Conservation (phyloP, 1,284 basidiomycete genomes). For the Ustilago sp. region DNA sequence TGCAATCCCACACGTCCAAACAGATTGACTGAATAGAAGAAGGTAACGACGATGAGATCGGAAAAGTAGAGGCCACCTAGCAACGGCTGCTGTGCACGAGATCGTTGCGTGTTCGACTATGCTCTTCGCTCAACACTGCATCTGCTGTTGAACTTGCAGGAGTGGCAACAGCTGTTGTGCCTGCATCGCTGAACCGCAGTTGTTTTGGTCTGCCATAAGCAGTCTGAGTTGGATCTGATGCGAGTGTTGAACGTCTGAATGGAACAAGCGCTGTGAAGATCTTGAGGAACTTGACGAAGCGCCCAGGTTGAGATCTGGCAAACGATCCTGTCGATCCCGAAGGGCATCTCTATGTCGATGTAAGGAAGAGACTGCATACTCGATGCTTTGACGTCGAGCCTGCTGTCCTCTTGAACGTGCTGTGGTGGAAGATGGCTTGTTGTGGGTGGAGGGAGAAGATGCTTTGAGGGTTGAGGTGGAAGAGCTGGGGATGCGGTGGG, state of each 20-base stretch:
- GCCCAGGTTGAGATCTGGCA: conserved; percentile 7
- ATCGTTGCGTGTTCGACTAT: conserved; percentile 16
- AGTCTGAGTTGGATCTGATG: conserved; percentile 5
- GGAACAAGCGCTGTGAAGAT: conserved; percentile 15
- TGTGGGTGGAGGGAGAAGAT: conserved; percentile 19
- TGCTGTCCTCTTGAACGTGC: conserved; percentile 49
- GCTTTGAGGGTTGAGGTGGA: conserved; percentile 50
- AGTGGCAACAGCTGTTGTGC: background rate
- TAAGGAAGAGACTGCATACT: conserved; percentile 33
- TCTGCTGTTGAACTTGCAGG: conserved; percentile 7
- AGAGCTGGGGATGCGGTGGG: conserved; percentile 44
- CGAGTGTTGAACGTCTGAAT: conserved; percentile 19
- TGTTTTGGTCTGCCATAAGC: conserved; percentile 6
- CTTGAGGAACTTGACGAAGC: conserved; percentile 15
- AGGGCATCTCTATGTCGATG: conserved; percentile 15
- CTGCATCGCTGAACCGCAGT: conserved; percentile 1
- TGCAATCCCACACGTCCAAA: conserved; percentile 61
- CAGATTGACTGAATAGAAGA: conserved; percentile 61
- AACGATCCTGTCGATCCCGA: background rate
- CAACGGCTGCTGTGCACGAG: conserved; percentile 39
- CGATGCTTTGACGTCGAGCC: conserved; percentile 39
- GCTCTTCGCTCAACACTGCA: conserved; percentile 10
- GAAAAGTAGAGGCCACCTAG: conserved; percentile 66
- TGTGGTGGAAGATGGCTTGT: conserved; percentile 15
- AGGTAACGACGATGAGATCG: conserved; percentile 63